Evolutionary conservation across 1,284 basidiomycete species (phyloP), one percentile per base, ranked within the genome.

Genomic region (Leccinum pachyderme): DNA sequence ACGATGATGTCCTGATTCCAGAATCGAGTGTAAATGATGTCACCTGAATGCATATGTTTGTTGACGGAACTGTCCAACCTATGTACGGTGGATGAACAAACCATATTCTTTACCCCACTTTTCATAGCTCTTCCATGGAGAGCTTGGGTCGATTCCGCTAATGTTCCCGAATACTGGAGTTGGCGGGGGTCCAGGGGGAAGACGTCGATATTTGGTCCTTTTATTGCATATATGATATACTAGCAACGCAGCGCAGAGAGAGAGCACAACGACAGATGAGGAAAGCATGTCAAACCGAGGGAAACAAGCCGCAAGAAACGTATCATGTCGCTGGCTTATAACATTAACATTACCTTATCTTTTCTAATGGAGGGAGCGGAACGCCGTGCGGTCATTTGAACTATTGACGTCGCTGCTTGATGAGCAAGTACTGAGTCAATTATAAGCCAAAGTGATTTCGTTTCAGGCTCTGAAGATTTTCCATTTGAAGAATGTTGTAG

Each of bases 61-160:
- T 8, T 35, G 7, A 7, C 4, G 13, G 33, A 15, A 8, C 15
- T 35, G 13, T 15, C 5, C 2, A 6, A 6, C 13, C 35, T 15
- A 35, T 2, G 15, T 27, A 24, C 12, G 7, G 39, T 31, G 28
- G 44, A 49, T 5, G 12, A 41, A 57, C 58, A 13, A 15, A 57
- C 66, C 64, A 53, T 67, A 63, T 44, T 67, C 44, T 39, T 51
- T 44, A 3, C 49, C 63, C 63, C 63, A 69, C 33, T 5, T 52
- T 27, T 57, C 27, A 52, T 63, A 68, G 6, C 61, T 54, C 43
- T 55, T 54, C 62, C 66, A 65, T 24, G 60, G 64, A 32, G 63
- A 25, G 5, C 43, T 46, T n/a, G 52, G 31, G 33, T 65, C 57
- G 8, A 18, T n/a, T n/a, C n/a, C n/a, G n/a, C n/a, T n/a, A n/a